Evolutionary conservation across 2,329 filamentous ascomycete species (phyloP).

Genomic region (Ploettnerulaceae sp.): DNA sequence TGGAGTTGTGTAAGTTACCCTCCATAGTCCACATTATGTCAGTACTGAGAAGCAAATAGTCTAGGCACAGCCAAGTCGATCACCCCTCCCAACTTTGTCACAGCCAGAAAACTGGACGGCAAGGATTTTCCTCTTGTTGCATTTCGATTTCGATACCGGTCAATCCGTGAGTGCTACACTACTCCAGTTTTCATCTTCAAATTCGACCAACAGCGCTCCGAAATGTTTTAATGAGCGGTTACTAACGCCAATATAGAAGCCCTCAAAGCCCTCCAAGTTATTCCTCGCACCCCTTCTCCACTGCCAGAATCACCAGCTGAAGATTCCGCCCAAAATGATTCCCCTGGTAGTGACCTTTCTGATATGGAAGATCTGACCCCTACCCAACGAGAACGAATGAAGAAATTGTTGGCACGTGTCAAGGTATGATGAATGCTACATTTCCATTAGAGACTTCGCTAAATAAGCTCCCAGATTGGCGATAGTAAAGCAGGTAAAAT

Average conservation of each 20-base stretch:
- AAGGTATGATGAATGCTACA: neutral
- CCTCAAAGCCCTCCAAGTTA: constrained; percentile 21
- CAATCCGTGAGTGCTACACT: too few species aligned
- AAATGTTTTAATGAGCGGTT: too few species aligned
- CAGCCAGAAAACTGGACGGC: too few species aligned
- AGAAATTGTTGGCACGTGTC: neutral
- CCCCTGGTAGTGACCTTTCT: neutral
- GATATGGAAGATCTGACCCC: neutral
- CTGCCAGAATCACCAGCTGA: constrained; percentile 1
- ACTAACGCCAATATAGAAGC: constrained; percentile 16
- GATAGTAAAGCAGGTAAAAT: neutral
- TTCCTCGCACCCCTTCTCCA: constrained; percentile 19
- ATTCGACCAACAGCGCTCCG: neutral
- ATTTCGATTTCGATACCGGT: neutral
- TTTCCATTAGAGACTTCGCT: too few species aligned
- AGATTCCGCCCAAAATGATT: neutral
- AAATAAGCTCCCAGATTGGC: neutral
- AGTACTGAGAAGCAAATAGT: too few species aligned
- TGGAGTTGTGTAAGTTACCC: neutral
- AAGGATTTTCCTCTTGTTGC: neutral
- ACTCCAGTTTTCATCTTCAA: neutral
- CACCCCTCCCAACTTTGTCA: too few species aligned
- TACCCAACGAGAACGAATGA: neutral
- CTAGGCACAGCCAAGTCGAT: neutral
- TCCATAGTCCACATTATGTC: too few species aligned